Evolutionary conservation across 106 monocot genomes (phyloP), one percentile per base, ranked within the genome.

Genomic region (Allium fistulosum): DNA sequence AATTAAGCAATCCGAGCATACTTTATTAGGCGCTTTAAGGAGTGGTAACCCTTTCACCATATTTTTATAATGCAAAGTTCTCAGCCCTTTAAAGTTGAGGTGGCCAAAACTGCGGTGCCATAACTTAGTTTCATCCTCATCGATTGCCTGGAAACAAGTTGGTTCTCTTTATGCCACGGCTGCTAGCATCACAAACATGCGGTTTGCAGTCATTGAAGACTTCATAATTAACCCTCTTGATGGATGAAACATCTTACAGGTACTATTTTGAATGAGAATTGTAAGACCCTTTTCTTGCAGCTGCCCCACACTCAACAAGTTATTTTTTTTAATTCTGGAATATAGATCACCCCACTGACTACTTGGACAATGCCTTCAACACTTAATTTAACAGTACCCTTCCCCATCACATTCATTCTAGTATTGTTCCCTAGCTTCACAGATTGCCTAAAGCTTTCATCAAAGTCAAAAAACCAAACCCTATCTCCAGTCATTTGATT

Each of bases 191-290:
- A 56, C 55, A 56, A 56, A n/a, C 55, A 56, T 56, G 55, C 55
- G n/a, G 55, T 56, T 56, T 56, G 55, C 55, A 56, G 55, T 56
- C 55, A 56, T 56, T 56, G 55, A 56, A 56, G 55, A 56, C 11
- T 56, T n/a, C 55, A 4, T 56, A 56, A 56, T 56, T n/a, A 56
- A n/a, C 55, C 55, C 55, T 56, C 55, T 56, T 56, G 55, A 56
- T 2, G 55, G 55, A 56, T 56, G 55, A 56, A 56, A 56, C 55
- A 56, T 56, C 55, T 56, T 11, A 56, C 55, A 56, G 1, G n/a
- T 56, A n/a, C 4, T 2, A 4, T 56, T 4, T 56, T 56, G 55
- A 56, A 56, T 56, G 55, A 56, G 55, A n/a, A 56, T 56, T 56
- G 55, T n/a, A 56, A 56, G 55, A 56, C 55, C 4, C 4, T 56